These are phyloP conservation scores for Elsinoe arachidis DNA, from an alignment of 2,329 filamentous ascomycete genomes.

Conservation along the genomic window DNA sequence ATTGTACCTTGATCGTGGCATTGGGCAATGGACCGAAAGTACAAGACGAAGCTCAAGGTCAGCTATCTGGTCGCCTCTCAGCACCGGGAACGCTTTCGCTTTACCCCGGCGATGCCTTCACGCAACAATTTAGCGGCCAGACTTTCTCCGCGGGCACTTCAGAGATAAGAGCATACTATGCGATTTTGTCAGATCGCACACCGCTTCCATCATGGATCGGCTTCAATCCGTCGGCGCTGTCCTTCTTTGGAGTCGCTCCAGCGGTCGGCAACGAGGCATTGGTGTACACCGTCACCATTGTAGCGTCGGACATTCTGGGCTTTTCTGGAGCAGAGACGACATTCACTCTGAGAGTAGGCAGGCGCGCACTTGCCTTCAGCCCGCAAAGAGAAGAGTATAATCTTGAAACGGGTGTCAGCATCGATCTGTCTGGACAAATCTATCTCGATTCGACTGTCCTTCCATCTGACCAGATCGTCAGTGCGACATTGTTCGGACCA, in stretches of 20 bases:
- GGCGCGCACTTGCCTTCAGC: constrained; percentile 58
- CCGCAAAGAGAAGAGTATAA: constrained; percentile 50
- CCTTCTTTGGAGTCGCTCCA: constrained; percentile 65
- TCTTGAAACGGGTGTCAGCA: constrained; percentile 40
- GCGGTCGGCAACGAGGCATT: constrained; percentile 60
- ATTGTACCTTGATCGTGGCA: constrained; percentile 63
- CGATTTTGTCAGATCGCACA: constrained; percentile 66
- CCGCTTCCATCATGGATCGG: constrained; percentile 75
- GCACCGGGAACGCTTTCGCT: constrained; percentile 49
- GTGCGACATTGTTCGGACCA: constrained; percentile 26
- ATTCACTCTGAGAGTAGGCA: constrained; percentile 66
- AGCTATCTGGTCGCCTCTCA: constrained; percentile 47
- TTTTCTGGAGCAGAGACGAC: constrained; percentile 58
- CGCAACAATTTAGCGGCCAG: constrained; percentile 35
- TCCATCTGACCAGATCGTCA: neutral
- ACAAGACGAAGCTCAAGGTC: constrained; percentile 47
- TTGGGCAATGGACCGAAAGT: constrained; percentile 47
- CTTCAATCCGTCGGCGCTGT: constrained; percentile 58
- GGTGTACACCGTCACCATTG: constrained; percentile 60
- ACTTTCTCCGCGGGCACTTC: constrained; percentile 52
- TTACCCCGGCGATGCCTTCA: constrained; percentile 28
- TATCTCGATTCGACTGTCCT: neutral
- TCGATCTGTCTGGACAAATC: constrained; percentile 1
- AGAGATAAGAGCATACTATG: constrained; percentile 60
- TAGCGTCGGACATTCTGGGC: constrained; percentile 71